Base-by-base conservation (phyloP, 148 eudicot genomes). In the Vaccinium corymbosum region DNA sequence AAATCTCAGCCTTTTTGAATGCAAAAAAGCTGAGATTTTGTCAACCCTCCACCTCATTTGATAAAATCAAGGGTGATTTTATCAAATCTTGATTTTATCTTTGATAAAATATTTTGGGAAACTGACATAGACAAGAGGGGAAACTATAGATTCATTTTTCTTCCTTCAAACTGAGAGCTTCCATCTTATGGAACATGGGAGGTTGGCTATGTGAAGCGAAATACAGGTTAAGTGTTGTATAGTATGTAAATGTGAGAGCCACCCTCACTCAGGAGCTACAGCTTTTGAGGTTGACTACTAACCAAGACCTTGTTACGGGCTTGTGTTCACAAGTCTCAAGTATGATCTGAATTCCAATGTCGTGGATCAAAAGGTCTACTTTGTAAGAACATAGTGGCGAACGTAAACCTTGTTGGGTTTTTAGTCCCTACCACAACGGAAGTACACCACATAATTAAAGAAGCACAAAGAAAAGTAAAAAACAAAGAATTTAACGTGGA, bases 131-230 rank as follows among this genome's bases (percentile, higher is more conserved):
- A 74, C 52, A 74, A 42, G 7, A 0, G 49, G n/a, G 76, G 22
- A 72, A 35, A 17, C 49, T 75, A 19, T 48, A 19, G 12, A 52
- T 6, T 48, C 49, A 46, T 75, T 46, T 46, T 75, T 75, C 78
- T 75, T 75, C 53, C 78, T 46, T 75, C 6, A 22, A 46, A 42
- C 12, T 46, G 46, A 9, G 52, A 75, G 27, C 78, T 75, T 74
- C 49, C 11, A 72, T 72, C 76, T 35, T 17, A 72, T 15, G 76
- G 62, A 32, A 72, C 76, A 72, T 72, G 76, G 76, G 22, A 71
- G 15, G 42, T 32, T 17, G 11, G 72, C 35, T 66, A 10, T 3
- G 72, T 25, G 38, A 27, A 66, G 35, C 72, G 0, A 66, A 66
- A 66, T 66, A 25, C 12, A 16, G 73, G 73, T 68, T 27, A 68